Evolutionary conservation across 371 early-diverging fungal species (phyloP), one percentile per base, ranked within the genome.

Genomic region (Mucor plumbeus): DNA sequence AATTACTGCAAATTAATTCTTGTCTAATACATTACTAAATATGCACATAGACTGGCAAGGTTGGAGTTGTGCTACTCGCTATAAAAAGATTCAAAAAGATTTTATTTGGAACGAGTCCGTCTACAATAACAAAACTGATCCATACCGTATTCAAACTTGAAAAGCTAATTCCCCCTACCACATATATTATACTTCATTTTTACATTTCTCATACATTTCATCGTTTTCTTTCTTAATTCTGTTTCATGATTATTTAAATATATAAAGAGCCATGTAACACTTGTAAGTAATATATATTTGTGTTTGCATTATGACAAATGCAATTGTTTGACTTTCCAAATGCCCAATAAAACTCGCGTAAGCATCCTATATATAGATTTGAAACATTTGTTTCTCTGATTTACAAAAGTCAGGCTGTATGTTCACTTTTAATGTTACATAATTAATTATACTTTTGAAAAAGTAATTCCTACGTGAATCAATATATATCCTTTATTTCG

Each of bases 1-100:
- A 85, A 86, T 62, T 81, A 85, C 35, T 92, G 92, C 69, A 91
- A 93, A 59, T 93, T 92, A 5, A 13, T 40, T 26, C 26, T 26
- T 26, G 26, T 13, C 11, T n/a, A 14, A 33, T 11, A 13, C 8
- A 34, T 36, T 21, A 34, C 54, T 40, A 13, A 4, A 17, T n/a
- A 8, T 5, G 7, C 17, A 26, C n/a, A 31, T 69, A 79, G 79
- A 79, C 63, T 82, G 77, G 77, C 59, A 44, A 3, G 72, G 55
- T 11, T 79, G 82, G 82, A 79, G 78, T 57, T 82, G 82, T 58
- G 71, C 72, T 21, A 72, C 73, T 11, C 69, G 79, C 11, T 79
- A 74, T 50, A 61, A 56, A 19, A 41, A 59, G 11, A 33, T 81
- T 7, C 60, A 73, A 33, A 17, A 53, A 8, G 53, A 67, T 21